These are phyloP conservation scores for Diaporthe sp. DNA, from an alignment of 2,329 filamentous ascomycete species.

Conservation along the genomic window DNA sequence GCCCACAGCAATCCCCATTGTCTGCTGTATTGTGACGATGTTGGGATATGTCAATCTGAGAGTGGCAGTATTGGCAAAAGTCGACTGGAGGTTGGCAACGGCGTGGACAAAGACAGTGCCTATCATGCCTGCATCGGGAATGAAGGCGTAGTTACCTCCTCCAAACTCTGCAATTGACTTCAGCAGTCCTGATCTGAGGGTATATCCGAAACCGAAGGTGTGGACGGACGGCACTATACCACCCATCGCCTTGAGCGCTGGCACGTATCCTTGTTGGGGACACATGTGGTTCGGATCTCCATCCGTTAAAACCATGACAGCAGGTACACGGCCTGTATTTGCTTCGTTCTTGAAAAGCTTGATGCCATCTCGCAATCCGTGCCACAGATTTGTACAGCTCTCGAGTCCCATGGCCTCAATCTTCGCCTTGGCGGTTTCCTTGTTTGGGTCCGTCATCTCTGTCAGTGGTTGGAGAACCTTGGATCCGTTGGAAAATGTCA, in stretches of 20 bases:
- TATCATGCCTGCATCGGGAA: conserved; percentile 71
- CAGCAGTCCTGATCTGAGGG: conserved; percentile 61
- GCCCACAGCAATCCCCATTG: conserved; percentile 52
- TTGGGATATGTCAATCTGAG: conserved; percentile 54
- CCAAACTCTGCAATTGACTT: conserved; percentile 69
- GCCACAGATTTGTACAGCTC: conserved; percentile 66
- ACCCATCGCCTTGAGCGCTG: conserved; percentile 57
- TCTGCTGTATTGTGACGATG: conserved; percentile 50
- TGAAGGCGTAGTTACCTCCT: conserved; percentile 69
- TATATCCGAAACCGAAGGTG: conserved; percentile 66
- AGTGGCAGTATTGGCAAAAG: conserved; percentile 60
- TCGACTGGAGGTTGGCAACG: conserved; percentile 69
- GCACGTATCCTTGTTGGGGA: conserved; percentile 63
- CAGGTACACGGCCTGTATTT: conserved; percentile 54
- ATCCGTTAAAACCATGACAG: conserved; percentile 65
- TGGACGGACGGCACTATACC: conserved; percentile 57
- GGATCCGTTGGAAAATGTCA: conserved; percentile 60
- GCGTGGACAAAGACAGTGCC: conserved; percentile 71
- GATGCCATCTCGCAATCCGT: conserved; percentile 63
- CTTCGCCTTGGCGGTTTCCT: conserved; percentile 51
- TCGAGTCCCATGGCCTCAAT: conserved; percentile 54
- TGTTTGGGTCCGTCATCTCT: conserved; percentile 58
- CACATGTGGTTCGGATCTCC: conserved; percentile 66
- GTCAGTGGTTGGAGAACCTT: conserved; percentile 57
- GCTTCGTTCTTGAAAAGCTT: conserved; percentile 53